Base-by-base conservation (phyloP, 768 basidiomycete species). In the Pleurotus eryngii region DNA sequence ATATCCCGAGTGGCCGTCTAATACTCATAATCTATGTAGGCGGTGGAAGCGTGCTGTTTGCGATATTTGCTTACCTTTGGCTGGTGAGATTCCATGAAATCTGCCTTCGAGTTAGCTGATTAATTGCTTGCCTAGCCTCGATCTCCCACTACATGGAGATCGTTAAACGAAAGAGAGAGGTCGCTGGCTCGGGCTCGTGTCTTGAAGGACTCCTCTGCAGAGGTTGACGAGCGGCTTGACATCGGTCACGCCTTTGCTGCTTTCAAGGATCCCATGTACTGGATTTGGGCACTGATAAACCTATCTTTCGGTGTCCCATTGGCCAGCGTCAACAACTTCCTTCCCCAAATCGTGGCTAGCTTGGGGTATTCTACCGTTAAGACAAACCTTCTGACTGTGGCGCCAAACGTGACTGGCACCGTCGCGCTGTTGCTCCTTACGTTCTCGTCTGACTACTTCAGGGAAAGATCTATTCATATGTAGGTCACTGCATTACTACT, bases 301-400 rank as follows among this genome's bases (percentile, higher is more conserved):
- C 59, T 77, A 38, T 73, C 76, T 6, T 75, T 76, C 37, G 77
- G 79, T 8, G 80, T 82, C 5, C 79, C 79, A 1, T 67, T 78
- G 6, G 76, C 78, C 1, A 78, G 76, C n/a, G 81, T 81, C 55
- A 79, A 80, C 63, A 81, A 80, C 59, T 82, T 81, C 64, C 68
- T 83, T 12, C 79, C 78, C 0, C 79, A 81, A 46, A 77, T 77
- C 35, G 75, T 77, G 22, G 74, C 71, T 7, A 76, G 76, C 53
- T 68, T 79, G 4, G 75, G 75, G 12, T 79, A 76, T 61, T 76
- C 74, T 2, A 75, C 76, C 3, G 68, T 81, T 61, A 79, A 76
- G 60, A 83, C 81, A 11, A 83, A 83, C 59, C 67, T 83, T 20
- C 74, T 71, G 59, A 83, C 81, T 15, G 76, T 81, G 27, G 81